These are phyloP conservation scores for Pseudodiploospora longispora DNA, from an alignment of 2,329 filamentous ascomycete genomes.

Conservation along the genomic window DNA sequence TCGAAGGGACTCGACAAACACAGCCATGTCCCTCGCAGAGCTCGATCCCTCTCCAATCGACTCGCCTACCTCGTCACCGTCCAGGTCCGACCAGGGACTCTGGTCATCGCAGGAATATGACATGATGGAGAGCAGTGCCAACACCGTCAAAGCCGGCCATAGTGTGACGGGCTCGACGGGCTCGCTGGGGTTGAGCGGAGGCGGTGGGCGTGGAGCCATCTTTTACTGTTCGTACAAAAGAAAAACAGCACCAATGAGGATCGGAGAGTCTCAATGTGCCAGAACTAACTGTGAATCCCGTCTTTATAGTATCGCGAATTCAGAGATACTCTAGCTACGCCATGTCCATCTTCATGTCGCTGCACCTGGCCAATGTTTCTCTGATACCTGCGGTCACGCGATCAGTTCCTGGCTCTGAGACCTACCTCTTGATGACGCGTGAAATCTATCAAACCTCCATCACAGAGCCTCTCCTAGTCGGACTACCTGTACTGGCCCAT, in stretches of 20 bases:
- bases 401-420: conserved; percentile 68
- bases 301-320: conserved; percentile 41
- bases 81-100: not conserved
- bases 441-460: conserved; percentile 84
- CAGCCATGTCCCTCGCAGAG: conserved; percentile 60
- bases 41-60: conserved; percentile 78
- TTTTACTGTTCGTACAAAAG: conserved; percentile 57
- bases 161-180: conserved; percentile 31
- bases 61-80: conserved; percentile 35
- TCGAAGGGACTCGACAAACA: conserved; percentile 40
- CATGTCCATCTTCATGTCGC: conserved; percentile 64
- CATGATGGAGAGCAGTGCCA: conserved; percentile 20
- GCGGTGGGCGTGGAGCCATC: conserved; percentile 54
- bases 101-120: conserved; percentile 22
- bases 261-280: too few species aligned
- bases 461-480: conserved; percentile 72
- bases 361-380: conserved; percentile 77
- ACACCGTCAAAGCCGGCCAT: conserved; percentile 18
- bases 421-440: conserved; percentile 81
- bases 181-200: conserved; percentile 50
- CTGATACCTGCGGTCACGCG: conserved; percentile 68
- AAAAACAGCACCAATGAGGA: too few species aligned
- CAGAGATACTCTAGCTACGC: conserved; percentile 88
- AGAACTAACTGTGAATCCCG: not conserved
- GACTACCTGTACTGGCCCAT: conserved; percentile 66